phyloP scores from a whole-genome alignment of 2,329 filamentous ascomycete species.

The Colletotrichum echinochloae region DNA sequence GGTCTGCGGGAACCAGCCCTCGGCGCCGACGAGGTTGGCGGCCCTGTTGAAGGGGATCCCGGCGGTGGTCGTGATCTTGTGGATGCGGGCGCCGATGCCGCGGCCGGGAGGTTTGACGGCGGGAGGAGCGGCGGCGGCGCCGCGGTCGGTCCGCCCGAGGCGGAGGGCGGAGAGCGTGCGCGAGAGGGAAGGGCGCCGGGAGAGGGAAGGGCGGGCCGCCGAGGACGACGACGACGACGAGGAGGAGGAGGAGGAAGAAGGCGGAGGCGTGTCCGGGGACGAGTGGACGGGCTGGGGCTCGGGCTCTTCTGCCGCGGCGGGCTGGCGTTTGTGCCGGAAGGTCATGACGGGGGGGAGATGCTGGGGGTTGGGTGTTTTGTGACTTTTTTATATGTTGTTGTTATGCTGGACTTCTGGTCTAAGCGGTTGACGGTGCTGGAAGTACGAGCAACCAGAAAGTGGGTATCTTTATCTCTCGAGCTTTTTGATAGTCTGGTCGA shows the following conservation, averaged over 20 bases:
- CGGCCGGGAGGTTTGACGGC: slow-evolving; percentile 17
- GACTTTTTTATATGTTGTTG: not conserved
- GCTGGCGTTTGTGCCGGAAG: not conserved
- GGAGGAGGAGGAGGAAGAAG: no score
- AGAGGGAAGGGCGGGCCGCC: slow-evolving; percentile 3
- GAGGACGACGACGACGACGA: no score
- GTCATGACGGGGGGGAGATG: not conserved
- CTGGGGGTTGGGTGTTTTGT: not conserved
- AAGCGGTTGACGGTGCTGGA: not conserved
- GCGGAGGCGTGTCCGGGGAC: slow-evolving; percentile 1
- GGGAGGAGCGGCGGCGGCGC: not conserved
- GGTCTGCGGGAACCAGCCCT: slow-evolving; percentile 81
- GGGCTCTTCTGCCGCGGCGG: not conserved
- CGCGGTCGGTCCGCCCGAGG: not conserved
- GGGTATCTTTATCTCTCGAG: not conserved
- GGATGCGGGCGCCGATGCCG: slow-evolving; percentile 67
- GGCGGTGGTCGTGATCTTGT: slow-evolving; percentile 74
- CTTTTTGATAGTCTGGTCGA: not conserved
- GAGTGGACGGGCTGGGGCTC: slow-evolving; percentile 8
- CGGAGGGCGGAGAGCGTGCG: slow-evolving; percentile 20
- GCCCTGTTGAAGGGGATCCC: slow-evolving; percentile 75
- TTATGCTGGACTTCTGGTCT: not conserved
- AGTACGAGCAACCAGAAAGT: not conserved
- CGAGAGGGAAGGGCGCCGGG: slow-evolving; percentile 26
- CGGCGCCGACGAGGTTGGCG: slow-evolving; percentile 76